phyloP scores from a whole-genome alignment of 2,329 filamentous ascomycete species.

The Sphaerulina musiva region DNA sequence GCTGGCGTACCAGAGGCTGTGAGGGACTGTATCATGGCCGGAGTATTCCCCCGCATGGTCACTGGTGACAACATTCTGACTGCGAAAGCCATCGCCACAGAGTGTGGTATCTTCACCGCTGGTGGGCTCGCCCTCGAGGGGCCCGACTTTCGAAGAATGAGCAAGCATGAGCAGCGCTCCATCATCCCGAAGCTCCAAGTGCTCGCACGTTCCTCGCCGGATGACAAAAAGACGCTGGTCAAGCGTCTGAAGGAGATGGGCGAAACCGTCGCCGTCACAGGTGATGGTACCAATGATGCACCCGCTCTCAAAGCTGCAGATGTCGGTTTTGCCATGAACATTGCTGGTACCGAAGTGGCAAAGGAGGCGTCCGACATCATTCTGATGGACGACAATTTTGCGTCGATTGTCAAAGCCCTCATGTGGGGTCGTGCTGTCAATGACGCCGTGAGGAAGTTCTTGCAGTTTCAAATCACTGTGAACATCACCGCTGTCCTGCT shows the following conservation, averaged over 20 bases:
- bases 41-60: slow-evolving; percentile 67
- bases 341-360: slow-evolving; percentile 58
- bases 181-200: slow-evolving; percentile 60
- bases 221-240: slow-evolving; percentile 62
- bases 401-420: slow-evolving; percentile 56
- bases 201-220: slow-evolving; percentile 61
- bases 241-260: slow-evolving; percentile 58
- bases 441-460: slow-evolving; percentile 50
- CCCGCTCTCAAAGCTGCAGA: slow-evolving; percentile 60
- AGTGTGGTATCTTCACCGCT: slow-evolving; percentile 58
- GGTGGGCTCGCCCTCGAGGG: slow-evolving; percentile 42
- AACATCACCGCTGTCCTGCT: slow-evolving; percentile 85
- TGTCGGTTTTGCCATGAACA: slow-evolving; percentile 63
- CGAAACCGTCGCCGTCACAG: slow-evolving; percentile 60
- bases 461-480: slow-evolving; percentile 72
- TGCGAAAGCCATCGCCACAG: slow-evolving; percentile 64
- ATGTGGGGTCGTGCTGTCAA: slow-evolving; percentile 57
- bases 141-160: slow-evolving; percentile 41
- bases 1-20: slow-evolving; percentile 63
- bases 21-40: slow-evolving; percentile 58
- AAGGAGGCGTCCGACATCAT: slow-evolving; percentile 58
- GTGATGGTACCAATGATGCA: slow-evolving; percentile 61
- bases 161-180: slow-evolving; percentile 43
- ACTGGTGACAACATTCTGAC: slow-evolving; percentile 68
- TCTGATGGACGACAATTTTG: slow-evolving; percentile 57